Conservation (phyloP, 495 filamentous ascomycete species). For the Daldinia childiae region DNA sequence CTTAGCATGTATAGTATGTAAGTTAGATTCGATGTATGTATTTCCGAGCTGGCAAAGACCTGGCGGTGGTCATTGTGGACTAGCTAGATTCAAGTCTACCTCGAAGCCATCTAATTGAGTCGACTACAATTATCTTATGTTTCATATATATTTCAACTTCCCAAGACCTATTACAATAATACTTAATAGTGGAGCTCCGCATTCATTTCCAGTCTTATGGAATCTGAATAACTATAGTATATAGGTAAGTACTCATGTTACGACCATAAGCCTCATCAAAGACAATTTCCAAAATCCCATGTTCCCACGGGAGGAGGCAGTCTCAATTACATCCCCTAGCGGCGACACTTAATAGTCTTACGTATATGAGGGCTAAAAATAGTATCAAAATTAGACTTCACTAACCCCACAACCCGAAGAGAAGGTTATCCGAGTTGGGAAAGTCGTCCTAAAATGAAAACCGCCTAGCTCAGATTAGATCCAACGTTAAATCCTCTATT, state of each 20-base stretch:
- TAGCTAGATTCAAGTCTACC: neutral
- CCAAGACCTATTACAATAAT: too few species aligned
- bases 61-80: neutral
- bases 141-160: neutral
- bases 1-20: neutral
- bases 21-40: neutral
- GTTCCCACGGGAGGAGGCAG: neutral
- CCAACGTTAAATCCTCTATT: neutral
- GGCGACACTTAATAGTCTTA: neutral
- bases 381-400: neutral
- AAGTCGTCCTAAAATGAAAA: neutral
- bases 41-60: neutral
- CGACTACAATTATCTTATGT: neutral
- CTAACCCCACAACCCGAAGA: neutral
- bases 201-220: too few species aligned
- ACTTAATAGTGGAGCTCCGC: too few species aligned
- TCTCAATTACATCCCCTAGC: neutral
- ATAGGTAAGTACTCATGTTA: neutral
- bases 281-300: neutral
- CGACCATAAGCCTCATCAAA: neutral
- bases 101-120: neutral
- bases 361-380: neutral
- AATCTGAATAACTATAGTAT: neutral
- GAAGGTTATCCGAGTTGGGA: neutral
- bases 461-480: neutral